Percentiles rank a stretch among this genome's conserved stretches.
Evolutionary conservation across 2,329 filamentous ascomycete genomes (phyloP).

Genomic region (Stemphylium lycopersici): DNA sequence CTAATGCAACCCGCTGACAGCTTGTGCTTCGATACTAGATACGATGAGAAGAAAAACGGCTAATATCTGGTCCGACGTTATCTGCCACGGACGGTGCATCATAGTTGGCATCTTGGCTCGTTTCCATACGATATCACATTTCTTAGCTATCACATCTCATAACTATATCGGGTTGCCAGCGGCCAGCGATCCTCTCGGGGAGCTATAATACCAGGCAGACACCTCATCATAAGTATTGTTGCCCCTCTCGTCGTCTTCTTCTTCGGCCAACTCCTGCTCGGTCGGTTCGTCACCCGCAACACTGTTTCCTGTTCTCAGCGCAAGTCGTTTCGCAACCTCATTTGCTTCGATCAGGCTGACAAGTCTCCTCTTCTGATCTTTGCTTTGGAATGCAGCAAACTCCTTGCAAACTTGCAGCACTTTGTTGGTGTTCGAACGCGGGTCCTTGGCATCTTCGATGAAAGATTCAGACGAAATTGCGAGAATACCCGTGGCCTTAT

Average conservation of each 20-base stretch:
- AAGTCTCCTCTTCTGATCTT: slow-evolving; percentile 56
- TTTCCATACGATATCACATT: no score
- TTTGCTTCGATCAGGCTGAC: slow-evolving; percentile 66
- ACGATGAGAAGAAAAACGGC: no score
- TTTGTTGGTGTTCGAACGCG: slow-evolving; percentile 13
- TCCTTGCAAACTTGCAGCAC: slow-evolving; percentile 50
- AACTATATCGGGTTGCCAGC: no score
- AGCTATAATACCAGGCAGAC: not conserved
- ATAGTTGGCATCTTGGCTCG: no score
- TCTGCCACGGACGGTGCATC: no score
- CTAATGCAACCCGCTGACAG: no score
- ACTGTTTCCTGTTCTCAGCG: slow-evolving; percentile 62
- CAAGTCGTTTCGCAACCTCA: slow-evolving; percentile 62
- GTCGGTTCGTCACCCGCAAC: not conserved
- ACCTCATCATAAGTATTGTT: slow-evolving; percentile 2
- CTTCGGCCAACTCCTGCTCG: slow-evolving; percentile 17
- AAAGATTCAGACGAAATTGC: slow-evolving; percentile 26
- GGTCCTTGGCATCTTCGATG: slow-evolving; percentile 11
- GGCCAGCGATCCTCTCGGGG: no score
- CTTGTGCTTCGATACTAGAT: no score
- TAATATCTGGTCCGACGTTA: no score
- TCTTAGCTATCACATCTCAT: no score
- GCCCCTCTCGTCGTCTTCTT: slow-evolving; percentile 41
- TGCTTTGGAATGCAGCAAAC: slow-evolving; percentile 28
- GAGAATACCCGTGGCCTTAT: not conserved